Base-by-base conservation (phyloP, 164 flowering plant species). In the Chimonanthus salicifolius region DNA sequence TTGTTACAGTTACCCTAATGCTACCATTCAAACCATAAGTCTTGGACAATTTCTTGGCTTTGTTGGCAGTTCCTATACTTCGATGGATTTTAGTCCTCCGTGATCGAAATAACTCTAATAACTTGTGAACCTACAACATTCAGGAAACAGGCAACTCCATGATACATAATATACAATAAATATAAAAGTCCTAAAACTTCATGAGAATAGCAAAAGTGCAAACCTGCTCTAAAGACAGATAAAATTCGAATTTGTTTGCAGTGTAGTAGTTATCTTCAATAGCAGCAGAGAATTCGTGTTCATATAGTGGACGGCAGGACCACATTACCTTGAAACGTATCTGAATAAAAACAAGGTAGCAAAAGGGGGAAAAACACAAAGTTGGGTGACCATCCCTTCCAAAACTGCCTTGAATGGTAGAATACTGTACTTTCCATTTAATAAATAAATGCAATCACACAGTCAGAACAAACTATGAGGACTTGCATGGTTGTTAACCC, bases 221-320 rank as follows among this genome's bases (percentile, higher is more conserved):
- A 62, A 88, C 94, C 94, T 91, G 97, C 68, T 78, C 76, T 70
- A 78, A 44, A 49, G 91, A 85, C 33, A 91, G 84, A 62, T 87
- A 91, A 74, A 91, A 82, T 44, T 77, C 69, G 77, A 91, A 91
- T 80, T 90, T 91, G 16, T 74, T 47, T 5, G 75, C n/a, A 2
- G 86, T 65, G 78, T 76, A 92, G 76, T 92, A 90, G 64, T 90
- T 92, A 49, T 89, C 92, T 74, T 64, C 76, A 33, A 92, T 85
- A 44, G 87, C 89, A 77, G 70, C 87, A 62, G 77, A 69, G 63
- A 92, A 90, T 16, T 87, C 92, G 72, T 64, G 47, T 77, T 92
- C 92, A 60, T 81, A 50, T 49, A 92, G 86, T 49, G 92, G 94
- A 71, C 54, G 33, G 71, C 92, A 89, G 20, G 67, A 0, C 94